Conservation (phyloP, 2,329 filamentous ascomycete genomes). For the Alternaria gaisen region DNA sequence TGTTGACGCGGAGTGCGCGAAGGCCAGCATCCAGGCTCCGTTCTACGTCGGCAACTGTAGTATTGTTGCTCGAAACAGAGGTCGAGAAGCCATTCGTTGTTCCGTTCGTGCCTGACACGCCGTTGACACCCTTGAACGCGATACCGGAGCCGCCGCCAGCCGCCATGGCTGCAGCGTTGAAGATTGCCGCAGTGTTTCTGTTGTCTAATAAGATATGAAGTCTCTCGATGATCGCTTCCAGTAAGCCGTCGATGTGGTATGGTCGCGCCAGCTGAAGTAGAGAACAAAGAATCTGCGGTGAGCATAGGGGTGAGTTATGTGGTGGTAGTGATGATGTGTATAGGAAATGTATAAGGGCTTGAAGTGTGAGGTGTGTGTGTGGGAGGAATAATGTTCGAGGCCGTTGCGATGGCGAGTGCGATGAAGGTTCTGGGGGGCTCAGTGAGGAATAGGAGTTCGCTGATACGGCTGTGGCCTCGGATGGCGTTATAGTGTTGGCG, state of each 20-base stretch:
- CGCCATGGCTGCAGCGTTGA: conserved; percentile 98
- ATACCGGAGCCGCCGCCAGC: conserved; percentile 90
- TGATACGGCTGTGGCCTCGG: conserved; percentile 51
- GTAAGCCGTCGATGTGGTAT: conserved; percentile 89
- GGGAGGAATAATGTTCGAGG: conserved; percentile 91
- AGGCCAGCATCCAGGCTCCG: conserved; percentile 47
- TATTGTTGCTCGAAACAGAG: conserved; percentile 9
- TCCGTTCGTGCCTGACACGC: conserved; percentile 37
- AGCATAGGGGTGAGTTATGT: conserved; percentile 79
- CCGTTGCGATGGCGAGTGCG: conserved; percentile 68
- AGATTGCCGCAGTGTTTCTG: conserved; percentile 93
- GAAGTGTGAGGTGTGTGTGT: conserved; percentile 87
- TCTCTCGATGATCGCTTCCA: conserved; percentile 91
- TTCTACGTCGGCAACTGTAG: conserved; percentile 23
- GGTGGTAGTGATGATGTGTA: conserved; percentile 91
- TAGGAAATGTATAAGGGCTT: conserved; percentile 89
- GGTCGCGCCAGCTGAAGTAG: conserved; percentile 91
- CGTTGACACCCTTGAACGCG: conserved; percentile 61
- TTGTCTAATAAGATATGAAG: conserved; percentile 90
- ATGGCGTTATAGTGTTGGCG: conserved; percentile 46
- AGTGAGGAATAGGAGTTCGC: conserved; percentile 54
- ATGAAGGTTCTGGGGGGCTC: conserved; percentile 63
- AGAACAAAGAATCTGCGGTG: conserved; percentile 94
- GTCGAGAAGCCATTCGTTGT: conserved; percentile 31
- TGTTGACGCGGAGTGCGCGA: conserved; percentile 60